Evolutionary conservation across 768 basidiomycete genomes (phyloP).

Genomic region (Lanmaoa pseudosensibilis): DNA sequence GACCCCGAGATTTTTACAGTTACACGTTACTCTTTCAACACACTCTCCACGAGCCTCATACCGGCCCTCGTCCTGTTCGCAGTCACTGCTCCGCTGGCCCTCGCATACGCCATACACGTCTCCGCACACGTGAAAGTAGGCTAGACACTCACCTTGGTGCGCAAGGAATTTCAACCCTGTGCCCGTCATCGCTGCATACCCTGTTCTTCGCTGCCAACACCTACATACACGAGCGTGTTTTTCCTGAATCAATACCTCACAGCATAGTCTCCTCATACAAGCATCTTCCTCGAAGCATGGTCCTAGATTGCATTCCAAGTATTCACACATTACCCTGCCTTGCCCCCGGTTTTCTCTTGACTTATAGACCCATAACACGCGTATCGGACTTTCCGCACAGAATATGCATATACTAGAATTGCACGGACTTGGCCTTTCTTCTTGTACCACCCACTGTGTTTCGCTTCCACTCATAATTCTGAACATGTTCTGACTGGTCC

Average conservation of each 20-base stretch:
- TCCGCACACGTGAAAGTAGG: background rate
- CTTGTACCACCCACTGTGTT: constrained; percentile 16
- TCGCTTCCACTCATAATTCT: constrained; percentile 8
- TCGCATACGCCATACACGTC: constrained; percentile 18
- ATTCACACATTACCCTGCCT: constrained; percentile 1
- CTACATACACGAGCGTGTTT: background rate
- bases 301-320: constrained; percentile 15
- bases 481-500: constrained; percentile 1
- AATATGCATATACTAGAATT: constrained; percentile 16
- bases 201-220: background rate
- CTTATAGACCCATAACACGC: constrained; percentile 8
- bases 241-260: constrained; percentile 3
- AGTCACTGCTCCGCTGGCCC: constrained; percentile 17
- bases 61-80: constrained; percentile 17
- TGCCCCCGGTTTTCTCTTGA: constrained; percentile 12
- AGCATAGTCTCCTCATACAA: constrained; percentile 11
- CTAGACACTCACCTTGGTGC: background rate
- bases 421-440: constrained; percentile 13
- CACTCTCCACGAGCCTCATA: constrained; percentile 14
- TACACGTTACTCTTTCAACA: constrained; percentile 6
- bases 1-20: constrained; percentile 8
- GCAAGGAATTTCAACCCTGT: background rate
- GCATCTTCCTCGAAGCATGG: constrained; percentile 13
- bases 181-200: background rate
- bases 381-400: constrained; percentile 14